Evolutionary conservation across 1,284 basidiomycete genomes (phyloP), one percentile per base, ranked within the genome.

Genomic region (Rhodotorula sp.): DNA sequence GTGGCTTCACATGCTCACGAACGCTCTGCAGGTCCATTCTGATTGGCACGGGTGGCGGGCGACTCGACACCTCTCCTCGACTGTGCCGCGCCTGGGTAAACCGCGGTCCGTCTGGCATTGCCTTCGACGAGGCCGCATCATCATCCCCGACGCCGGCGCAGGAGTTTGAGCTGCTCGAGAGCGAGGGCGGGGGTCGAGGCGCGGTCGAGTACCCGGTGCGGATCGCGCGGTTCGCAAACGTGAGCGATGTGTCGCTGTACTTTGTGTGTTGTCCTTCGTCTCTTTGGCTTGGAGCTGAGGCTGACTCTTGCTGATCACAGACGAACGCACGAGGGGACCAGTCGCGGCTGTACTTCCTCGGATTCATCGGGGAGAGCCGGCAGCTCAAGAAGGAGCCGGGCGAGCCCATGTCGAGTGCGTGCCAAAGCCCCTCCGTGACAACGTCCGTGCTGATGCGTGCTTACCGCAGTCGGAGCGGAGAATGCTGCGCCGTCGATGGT

Each of bases 311-410:
- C 56, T 48, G 25, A 25, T 2, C 41, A 17, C 19, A 70, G 62
- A 87, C 86, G 68, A 86, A 91, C 63, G 84, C 91, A 1, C 83
- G 84, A 3, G 87, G 85, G 42, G 88, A 90, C 13, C 78, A 82
- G 10, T 86, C 89, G 4, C 83, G 88, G 52, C 81, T 92, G 56
- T 93, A 89, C 78, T 93, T 88, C 78, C 79, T 92, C 62, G 91
- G 91, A 19, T 93, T 93, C 84, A 89, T 88, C 79, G 91, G 91
- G 57, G 90, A 91, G 75, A 83, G 84, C 56, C 83, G 85, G 60
- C 83, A 84, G n/a, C 80, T 82, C 17, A 84, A 85, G 74, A 88
- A 86, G 73, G 88, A 90, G 48, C 66, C 70, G 1, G 63, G 61
- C 10, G 74, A 76, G 9, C 66, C 64, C 17, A 66, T 76, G 68